A percentile compares a stretch with the other conserved stretches of the same genome.
These are phyloP conservation scores for Xylaria sp. DNA, from an alignment of 2,329 filamentous ascomycete species.

Conservation along the genomic window DNA sequence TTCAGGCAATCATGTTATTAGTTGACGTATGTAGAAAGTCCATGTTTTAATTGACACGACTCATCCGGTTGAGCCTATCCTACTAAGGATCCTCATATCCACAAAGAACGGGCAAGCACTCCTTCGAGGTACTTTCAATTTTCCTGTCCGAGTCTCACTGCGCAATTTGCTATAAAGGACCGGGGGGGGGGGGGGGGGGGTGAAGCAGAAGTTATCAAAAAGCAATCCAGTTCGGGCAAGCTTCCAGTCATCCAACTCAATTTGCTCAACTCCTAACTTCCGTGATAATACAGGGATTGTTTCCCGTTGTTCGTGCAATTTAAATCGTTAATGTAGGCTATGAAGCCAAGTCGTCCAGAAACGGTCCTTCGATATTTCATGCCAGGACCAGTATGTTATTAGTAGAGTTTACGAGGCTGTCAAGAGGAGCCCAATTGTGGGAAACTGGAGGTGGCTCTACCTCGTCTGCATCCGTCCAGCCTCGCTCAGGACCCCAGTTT, in stretches of 20 bases:
- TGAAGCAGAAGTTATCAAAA: conserved; percentile 9
- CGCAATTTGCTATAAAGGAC: conserved; percentile 1
- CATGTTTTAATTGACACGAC: no score
- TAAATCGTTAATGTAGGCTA: background rate
- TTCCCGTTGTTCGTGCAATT: conserved; percentile 1
- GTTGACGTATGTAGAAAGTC: no score
- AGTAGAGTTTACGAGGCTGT: conserved; percentile 26
- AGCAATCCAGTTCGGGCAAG: background rate
- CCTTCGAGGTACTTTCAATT: background rate
- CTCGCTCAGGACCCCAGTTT: conserved; percentile 70
- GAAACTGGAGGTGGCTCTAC: conserved; percentile 43
- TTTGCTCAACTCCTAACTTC: background rate
- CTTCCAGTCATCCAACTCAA: background rate
- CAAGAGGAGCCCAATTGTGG: conserved; percentile 33
- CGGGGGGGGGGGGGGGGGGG: no score
- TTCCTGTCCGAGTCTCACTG: background rate
- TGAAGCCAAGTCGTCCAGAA: background rate
- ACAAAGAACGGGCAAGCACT: background rate
- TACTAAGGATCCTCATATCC: no score
- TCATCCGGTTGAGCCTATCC: no score
- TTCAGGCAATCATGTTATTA: no score
- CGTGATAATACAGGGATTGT: background rate
- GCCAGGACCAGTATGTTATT: conserved; percentile 36
- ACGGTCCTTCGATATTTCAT: conserved; percentile 10
- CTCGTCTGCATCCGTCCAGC: conserved; percentile 64